A percentile compares a stretch with the other conserved stretches of the same genome.
phyloP scores from a whole-genome alignment of 1,284 basidiomycete genomes.

The Sporisorium graminicola region DNA sequence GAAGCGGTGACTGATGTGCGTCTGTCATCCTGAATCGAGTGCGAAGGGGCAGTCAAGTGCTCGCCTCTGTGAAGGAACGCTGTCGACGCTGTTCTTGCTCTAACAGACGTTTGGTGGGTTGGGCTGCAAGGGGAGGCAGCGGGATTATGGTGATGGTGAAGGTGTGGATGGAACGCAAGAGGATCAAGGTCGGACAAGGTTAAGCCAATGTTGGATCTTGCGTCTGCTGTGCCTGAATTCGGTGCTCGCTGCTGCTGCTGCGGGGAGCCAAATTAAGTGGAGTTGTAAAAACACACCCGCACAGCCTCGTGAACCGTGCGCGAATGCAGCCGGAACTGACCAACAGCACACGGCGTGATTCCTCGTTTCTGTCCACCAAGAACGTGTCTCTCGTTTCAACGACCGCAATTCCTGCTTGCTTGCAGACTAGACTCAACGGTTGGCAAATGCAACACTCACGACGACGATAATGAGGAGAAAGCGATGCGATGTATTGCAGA shows the following conservation, averaged over 20 bases:
- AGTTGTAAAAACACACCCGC: constrained; percentile 1
- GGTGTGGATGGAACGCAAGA: neutral
- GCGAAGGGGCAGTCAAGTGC: neutral
- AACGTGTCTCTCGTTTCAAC: neutral
- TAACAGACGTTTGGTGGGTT: neutral
- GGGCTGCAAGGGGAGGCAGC: neutral
- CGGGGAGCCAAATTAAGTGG: constrained; percentile 7
- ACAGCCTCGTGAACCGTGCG: constrained; percentile 6
- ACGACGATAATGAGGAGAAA: neutral
- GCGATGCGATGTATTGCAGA: neutral
- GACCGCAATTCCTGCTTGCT: no score
- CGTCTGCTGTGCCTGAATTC: neutral
- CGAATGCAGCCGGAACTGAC: neutral
- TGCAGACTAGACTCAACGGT: no score
- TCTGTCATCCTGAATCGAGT: constrained; percentile 38
- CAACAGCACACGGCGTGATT: constrained; percentile 6
- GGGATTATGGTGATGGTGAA: neutral
- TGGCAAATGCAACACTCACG: neutral
- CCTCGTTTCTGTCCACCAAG: neutral
- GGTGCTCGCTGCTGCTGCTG: neutral
- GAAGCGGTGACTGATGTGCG: constrained; percentile 44
- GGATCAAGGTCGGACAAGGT: neutral
- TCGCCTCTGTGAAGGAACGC: no score
- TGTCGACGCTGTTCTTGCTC: neutral
- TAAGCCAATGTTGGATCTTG: no score